Conservation (phyloP, 192 early-diverging fungal species). For the Coemansia sp. region DNA sequence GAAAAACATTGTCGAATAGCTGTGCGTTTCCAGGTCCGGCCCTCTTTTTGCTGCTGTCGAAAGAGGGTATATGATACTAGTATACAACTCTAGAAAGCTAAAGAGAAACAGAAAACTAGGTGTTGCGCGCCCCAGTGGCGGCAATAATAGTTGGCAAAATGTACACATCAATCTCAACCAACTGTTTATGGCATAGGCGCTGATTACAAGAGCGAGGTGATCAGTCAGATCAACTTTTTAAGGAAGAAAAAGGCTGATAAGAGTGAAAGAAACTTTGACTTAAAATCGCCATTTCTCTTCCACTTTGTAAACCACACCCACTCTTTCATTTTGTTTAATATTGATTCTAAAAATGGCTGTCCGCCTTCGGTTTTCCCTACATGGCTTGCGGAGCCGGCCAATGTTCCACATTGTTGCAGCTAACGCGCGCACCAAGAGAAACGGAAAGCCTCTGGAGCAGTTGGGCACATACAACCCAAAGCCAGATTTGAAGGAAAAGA, state of each 20-base stretch:
- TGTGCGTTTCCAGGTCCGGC: neutral
- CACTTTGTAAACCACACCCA: neutral
- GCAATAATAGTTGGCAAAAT: too few species aligned
- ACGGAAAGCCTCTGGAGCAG: conserved; percentile 88
- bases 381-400: conserved; percentile 85
- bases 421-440: conserved; percentile 73
- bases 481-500: conserved; percentile 64
- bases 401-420: conserved; percentile 95
- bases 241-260: too few species aligned
- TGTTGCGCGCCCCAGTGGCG: too few species aligned
- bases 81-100: neutral
- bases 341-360: conserved; percentile 59
- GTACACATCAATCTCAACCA: neutral
- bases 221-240: neutral
- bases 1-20: conserved; percentile 37
- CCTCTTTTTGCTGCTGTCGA: neutral
- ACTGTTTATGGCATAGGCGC: neutral
- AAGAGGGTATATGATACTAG: neutral
- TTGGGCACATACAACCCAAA: conserved; percentile 91
- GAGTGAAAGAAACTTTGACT: too few species aligned
- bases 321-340: neutral
- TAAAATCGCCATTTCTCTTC: neutral
- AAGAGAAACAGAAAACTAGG: too few species aligned
- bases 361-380: conserved; percentile 86
- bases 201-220: neutral